A percentile compares a stretch with the other conserved stretches of the same genome.
Conservation (phyloP, 352 stramenopile genomes). For the Thraustochytrium striatum region DNA sequence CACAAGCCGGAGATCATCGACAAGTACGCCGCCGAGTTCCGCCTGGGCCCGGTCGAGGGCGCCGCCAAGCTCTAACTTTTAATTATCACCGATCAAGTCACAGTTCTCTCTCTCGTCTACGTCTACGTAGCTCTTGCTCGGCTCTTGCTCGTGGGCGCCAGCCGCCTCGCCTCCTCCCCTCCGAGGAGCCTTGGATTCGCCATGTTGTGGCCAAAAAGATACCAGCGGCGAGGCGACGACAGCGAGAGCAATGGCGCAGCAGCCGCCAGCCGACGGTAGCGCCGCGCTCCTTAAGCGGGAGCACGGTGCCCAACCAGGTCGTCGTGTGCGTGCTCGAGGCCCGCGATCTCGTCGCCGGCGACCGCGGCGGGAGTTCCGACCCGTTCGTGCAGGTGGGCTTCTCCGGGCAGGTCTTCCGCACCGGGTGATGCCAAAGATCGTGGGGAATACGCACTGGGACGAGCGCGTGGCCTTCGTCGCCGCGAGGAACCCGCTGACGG, state of each 20-base stretch:
- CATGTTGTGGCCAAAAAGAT: no score
- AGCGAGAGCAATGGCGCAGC: no score
- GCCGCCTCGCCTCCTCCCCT: no score
- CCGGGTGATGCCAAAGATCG: neutral
- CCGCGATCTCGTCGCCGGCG: neutral
- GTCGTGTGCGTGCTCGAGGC: slow-evolving; percentile 44
- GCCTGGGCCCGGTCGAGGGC: slow-evolving; percentile 9
- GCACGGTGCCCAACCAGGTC: slow-evolving; percentile 8
- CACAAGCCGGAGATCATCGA: slow-evolving; percentile 47
- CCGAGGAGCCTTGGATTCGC: no score
- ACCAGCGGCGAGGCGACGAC: no score
- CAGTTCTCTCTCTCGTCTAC: no score
- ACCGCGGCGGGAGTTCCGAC: neutral
- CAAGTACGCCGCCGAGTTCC: slow-evolving; percentile 45
- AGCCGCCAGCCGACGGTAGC: no score
- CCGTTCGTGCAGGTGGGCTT: slow-evolving; percentile 28
- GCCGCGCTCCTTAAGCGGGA: no score
- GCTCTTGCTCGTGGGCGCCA: no score
- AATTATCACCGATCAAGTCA: no score
- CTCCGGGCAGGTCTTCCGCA: slow-evolving; percentile 39
- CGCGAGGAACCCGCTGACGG: slow-evolving; percentile 1
- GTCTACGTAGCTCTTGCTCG: no score
- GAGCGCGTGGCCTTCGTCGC: slow-evolving; percentile 40
- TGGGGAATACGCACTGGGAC: slow-evolving; percentile 22
- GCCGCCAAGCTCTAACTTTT: slow-evolving; percentile 30